phyloP scores from a whole-genome alignment of 495 filamentous ascomycete species.

The Lasiosphaeriaceae sp. region DNA sequence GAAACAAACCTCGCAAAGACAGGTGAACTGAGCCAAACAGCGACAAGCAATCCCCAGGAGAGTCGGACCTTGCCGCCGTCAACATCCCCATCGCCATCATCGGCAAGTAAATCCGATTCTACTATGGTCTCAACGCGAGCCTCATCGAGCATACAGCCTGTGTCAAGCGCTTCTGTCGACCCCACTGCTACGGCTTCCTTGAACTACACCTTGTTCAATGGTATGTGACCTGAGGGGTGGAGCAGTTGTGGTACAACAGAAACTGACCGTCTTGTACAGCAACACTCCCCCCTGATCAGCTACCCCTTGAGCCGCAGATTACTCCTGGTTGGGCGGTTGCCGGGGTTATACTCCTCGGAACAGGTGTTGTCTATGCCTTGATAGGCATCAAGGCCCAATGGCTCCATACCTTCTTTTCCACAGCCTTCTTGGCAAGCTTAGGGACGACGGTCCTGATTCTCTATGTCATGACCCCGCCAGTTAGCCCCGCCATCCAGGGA shows the following conservation, averaged over 20 bases:
- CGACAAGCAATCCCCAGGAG: background rate
- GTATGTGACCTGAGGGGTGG: background rate
- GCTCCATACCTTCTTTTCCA: constrained; percentile 78
- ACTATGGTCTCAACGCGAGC: background rate
- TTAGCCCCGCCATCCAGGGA: constrained; percentile 73
- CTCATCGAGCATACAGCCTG: background rate
- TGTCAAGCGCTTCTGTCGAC: background rate
- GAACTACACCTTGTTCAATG: constrained; percentile 14
- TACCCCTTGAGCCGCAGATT: constrained; percentile 70
- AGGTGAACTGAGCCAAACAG: background rate
- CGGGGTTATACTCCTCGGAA: constrained; percentile 69
- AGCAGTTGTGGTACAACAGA: background rate
- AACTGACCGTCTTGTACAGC: constrained; percentile 22
- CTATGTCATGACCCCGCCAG: constrained; percentile 83
- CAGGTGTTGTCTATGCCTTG: constrained; percentile 64
- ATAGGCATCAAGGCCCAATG: constrained; percentile 83
- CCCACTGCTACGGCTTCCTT: background rate
- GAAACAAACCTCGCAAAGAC: background rate
- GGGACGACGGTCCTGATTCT: constrained; percentile 79
- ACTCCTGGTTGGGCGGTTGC: constrained; percentile 78
- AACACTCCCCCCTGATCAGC: constrained; percentile 37
- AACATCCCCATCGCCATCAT: background rate
- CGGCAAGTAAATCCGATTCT: background rate
- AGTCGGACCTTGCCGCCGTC: background rate
- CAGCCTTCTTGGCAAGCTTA: constrained; percentile 67